phyloP scores from a whole-genome alignment of 1,284 basidiomycete genomes.

The Apiotrichum brassicae region DNA sequence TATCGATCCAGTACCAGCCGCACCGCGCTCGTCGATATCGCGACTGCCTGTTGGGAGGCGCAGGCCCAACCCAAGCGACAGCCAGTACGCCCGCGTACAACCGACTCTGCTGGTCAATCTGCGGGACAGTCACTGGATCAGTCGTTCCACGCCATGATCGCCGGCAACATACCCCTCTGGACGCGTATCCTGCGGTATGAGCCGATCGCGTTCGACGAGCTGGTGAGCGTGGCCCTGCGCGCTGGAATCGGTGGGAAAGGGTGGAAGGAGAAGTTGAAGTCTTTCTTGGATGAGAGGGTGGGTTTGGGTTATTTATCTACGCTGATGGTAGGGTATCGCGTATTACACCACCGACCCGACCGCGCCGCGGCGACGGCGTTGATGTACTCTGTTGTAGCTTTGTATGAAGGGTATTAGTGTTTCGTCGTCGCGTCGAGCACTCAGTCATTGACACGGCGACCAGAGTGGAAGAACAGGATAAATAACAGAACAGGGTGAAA shows the following conservation, averaged over 20 bases:
- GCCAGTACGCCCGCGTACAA: too few species aligned
- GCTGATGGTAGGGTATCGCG: constrained; percentile 31
- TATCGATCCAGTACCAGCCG: constrained; percentile 29
- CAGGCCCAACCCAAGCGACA: constrained; percentile 5
- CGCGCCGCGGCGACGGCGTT: constrained; percentile 28
- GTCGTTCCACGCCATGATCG: constrained; percentile 31
- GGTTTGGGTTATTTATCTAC: too few species aligned
- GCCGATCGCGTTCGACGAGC: constrained; percentile 43
- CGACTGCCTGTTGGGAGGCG: constrained; percentile 38
- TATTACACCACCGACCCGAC: constrained; percentile 40
- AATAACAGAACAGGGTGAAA: too few species aligned
- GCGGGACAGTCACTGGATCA: constrained; percentile 12
- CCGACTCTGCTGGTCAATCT: background rate
- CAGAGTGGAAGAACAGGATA: too few species aligned
- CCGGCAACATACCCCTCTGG: constrained; percentile 27
- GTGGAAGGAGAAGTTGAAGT: constrained; percentile 36
- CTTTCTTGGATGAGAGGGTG: constrained; percentile 41
- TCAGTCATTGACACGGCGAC: too few species aligned
- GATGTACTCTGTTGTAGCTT: background rate
- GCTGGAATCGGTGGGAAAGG: constrained; percentile 27
- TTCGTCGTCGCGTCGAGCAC: too few species aligned
- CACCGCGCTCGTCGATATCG: constrained; percentile 27
- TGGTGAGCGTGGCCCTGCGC: constrained; percentile 31
- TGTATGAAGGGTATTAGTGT: too few species aligned
- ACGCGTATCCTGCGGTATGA: constrained; percentile 42